Evolutionary conservation across 2,329 filamentous ascomycete species (phyloP), one percentile per base, ranked within the genome.

Genomic region (Fusarium concolor): DNA sequence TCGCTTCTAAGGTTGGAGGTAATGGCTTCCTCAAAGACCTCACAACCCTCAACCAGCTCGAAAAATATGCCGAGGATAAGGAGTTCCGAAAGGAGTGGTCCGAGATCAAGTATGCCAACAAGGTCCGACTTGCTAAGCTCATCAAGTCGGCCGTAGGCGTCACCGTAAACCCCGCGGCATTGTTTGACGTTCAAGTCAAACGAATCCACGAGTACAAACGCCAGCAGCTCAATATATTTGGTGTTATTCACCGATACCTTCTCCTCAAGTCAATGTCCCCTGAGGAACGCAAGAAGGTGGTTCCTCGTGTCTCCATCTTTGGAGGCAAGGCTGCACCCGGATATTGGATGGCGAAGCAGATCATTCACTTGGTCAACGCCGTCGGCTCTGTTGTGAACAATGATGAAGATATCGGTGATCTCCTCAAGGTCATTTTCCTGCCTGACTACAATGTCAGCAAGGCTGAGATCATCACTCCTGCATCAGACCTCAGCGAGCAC

Each of bases 281-380:
- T 0, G 92, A 94, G 74, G 91, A 97, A 77, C 89, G 90, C 71
- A 95, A 96, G 86, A 96, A 96, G 82, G 86, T 92, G 63, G 87
- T 90, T 43, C 93, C 94, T 17, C 91, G 95, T 51, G 96, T 98
- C 11, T 96, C 92, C 58, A 96, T 99, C 79, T 98, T 99, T 77
- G 96, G 96, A 76, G 96, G 96, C 74, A 99, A 99, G 83, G 96
- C 96, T 26, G 96, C 96, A 3, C 96, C 96, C 0, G 96, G 96
- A 17, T 99, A 99, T 85, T 99, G 96, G 96, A 99, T 98, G 96
- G 96, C 96, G 37, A 99, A 99, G 87, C 96, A 96, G 39, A 94
- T 97, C 71, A 99, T 99, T 74, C 95, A 98, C 77, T 87, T 99
- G 58, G 90, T 99, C 84, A 98, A 97, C 83, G 91, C 90, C 65